Evolutionary conservation across 768 basidiomycete species (phyloP), one percentile per base, ranked within the genome.

Genomic region (Lactifluus echinatus): DNA sequence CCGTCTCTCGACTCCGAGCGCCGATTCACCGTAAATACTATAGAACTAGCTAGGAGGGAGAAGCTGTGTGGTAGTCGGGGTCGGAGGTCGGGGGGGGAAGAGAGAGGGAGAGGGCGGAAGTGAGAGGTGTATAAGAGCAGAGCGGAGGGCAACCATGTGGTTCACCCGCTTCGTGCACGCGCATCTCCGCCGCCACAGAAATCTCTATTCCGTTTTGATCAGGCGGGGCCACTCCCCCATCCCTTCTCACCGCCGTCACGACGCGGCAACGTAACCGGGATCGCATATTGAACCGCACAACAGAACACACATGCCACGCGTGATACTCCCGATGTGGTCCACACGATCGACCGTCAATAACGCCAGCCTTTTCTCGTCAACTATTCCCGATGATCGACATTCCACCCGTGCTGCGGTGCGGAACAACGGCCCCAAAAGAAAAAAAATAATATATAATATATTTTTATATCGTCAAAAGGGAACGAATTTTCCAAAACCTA

Each of bases 41-140:
- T n/a, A n/a, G n/a, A n/a, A n/a, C n/a, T n/a, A n/a, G n/a, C n/a
- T n/a, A n/a, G n/a, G n/a, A n/a, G n/a, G n/a, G n/a, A n/a, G n/a
- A n/a, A n/a, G n/a, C n/a, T n/a, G n/a, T n/a, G n/a, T n/a, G n/a
- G n/a, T n/a, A n/a, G n/a, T n/a, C n/a, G n/a, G n/a, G n/a, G n/a
- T n/a, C n/a, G n/a, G n/a, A n/a, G n/a, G n/a, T n/a, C n/a, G n/a
- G n/a, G 42, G 34, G 44, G 53, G 55, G 58, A 56, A 58, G 50
- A 52, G 66, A 59, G 60, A 59, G 64, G 34, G 62, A 64, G 59
- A 63, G 65, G 51, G 66, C 56, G 53, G 57, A 64, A 57, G 57
- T 63, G 65, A 58, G 66, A 36, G 59, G 63, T 54, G 24, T 44
- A n/a, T 42, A 33, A 43, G 26, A 15, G 63, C 53, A 23, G 51